Conservation (phyloP, 768 basidiomycete species). For the Pleurotus eryngii region DNA sequence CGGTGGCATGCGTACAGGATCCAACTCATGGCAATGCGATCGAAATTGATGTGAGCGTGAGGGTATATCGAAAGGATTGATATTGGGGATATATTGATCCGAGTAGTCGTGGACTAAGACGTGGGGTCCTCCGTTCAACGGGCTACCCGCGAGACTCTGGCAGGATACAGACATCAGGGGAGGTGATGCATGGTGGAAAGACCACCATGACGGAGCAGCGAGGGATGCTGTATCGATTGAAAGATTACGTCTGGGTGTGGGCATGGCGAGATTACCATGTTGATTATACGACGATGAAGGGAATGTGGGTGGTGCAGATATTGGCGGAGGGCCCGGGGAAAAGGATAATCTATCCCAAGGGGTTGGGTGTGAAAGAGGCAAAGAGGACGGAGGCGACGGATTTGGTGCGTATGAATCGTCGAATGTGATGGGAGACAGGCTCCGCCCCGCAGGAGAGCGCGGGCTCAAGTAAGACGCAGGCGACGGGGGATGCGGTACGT, state of each 20-base stretch:
- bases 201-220: not conserved
- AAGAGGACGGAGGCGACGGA: not conserved
- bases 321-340: not conserved
- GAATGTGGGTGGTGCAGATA: not conserved
- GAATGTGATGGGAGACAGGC: not conserved
- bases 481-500: not conserved
- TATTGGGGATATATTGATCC: no score
- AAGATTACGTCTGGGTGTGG: not conserved
- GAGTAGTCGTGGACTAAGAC: no score
- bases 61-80: no score
- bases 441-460: not conserved
- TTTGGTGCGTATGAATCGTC: not conserved
- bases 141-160: no score
- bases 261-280: not conserved
- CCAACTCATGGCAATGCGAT: no score
- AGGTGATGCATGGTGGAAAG: no score
- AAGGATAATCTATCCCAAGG: no score
- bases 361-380: not conserved
- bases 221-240: slow-evolving; percentile 6
- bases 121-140: no score
- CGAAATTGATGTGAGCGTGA: no score
- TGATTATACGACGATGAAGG: not conserved
- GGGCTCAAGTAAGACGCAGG: not conserved
- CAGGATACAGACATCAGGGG: no score
- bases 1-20: no score